These are phyloP conservation scores for Beauveria asiatica DNA, from an alignment of 2,329 filamentous ascomycete species.

Conservation along the genomic window DNA sequence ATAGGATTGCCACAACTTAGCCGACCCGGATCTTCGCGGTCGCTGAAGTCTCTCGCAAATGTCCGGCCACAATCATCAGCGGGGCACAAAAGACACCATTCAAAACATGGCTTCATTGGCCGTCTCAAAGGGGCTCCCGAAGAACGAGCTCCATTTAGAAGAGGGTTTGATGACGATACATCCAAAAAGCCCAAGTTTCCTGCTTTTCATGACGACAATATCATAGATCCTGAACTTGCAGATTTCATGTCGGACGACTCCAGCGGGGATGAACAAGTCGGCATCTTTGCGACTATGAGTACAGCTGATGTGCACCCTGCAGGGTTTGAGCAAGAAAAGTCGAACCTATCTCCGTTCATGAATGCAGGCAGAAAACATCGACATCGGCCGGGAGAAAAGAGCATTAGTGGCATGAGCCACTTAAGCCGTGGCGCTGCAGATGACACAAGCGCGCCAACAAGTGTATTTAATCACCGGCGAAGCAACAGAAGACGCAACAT, in stretches of 20 bases:
- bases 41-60: conserved; percentile 63
- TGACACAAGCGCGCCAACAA: conserved; percentile 47
- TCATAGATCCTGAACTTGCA: conserved; percentile 92
- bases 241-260: conserved; percentile 95
- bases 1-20: conserved; percentile 77
- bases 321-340: conserved; percentile 65
- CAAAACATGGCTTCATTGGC: conserved; percentile 74
- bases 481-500: conserved; percentile 68
- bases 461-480: conserved; percentile 51
- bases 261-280: conserved; percentile 86
- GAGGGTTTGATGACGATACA: conserved; percentile 57
- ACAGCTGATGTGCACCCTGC: conserved; percentile 54
- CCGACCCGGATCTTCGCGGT: conserved; percentile 89
- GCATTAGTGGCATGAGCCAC: conserved; percentile 60
- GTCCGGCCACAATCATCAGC: conserved; percentile 65
- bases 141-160: conserved; percentile 82
- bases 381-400: conserved; percentile 65
- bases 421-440: conserved; percentile 58
- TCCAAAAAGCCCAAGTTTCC: conserved; percentile 61
- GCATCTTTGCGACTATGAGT: conserved; percentile 70
- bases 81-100: conserved; percentile 76
- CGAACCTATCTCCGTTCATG: conserved; percentile 63
- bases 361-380: conserved; percentile 69
- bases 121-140: conserved; percentile 64
- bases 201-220: conserved; percentile 97